Evolutionary conservation across 352 stramenopile species (phyloP), one percentile per base, ranked within the genome.

Genomic region (Phytopythium chamaehyphon): DNA sequence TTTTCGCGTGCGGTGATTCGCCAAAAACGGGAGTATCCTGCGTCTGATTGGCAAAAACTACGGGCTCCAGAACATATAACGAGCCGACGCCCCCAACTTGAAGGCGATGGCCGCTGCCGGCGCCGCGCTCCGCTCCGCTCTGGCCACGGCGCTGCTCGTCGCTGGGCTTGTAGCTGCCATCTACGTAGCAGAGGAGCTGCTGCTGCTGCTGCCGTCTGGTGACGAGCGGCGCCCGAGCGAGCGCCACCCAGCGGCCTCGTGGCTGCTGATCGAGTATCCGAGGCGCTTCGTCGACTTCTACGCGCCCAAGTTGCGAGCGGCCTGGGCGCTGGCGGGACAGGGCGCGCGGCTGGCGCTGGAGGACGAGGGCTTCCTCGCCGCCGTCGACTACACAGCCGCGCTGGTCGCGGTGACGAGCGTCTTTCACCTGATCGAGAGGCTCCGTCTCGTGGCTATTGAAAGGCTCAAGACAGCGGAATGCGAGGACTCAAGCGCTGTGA

Each of bases 251-350:
- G 44, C 11, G 15, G 15, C 23, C 0, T 2, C 2, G 15, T 36
- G 23, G n/a, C 47, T 62, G 10, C 21, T 56, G 12, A 23, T 16
- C 33, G 35, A 57, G 14, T 62, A 66, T 31, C 54, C 59, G 18
- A 28, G 22, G 16, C 59, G 54, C 48, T 66, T 66, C 22, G 22
- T 37, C 9, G 18, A 48, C 2, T 66, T 62, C 43, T 66, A 66
- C 23, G 33, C 43, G 7, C 54, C 59, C 8, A 66, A 54, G 35
- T 15, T 48, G 1, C n/a, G 35, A 19, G 31, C 37, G 0, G 7
- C 53, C 0, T 5, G 19, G 38, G 42, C 38, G 10, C 40, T 52
- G 36, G 35, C 4, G 8, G 16, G 14, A 12, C n/a, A 35, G 24
- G 26, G 33, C 21, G 23, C 36, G 9, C 40, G 53, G 31, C 19